phyloP scores from a whole-genome alignment of 164 flowering plant species.

The Chimonanthus praecox region DNA sequence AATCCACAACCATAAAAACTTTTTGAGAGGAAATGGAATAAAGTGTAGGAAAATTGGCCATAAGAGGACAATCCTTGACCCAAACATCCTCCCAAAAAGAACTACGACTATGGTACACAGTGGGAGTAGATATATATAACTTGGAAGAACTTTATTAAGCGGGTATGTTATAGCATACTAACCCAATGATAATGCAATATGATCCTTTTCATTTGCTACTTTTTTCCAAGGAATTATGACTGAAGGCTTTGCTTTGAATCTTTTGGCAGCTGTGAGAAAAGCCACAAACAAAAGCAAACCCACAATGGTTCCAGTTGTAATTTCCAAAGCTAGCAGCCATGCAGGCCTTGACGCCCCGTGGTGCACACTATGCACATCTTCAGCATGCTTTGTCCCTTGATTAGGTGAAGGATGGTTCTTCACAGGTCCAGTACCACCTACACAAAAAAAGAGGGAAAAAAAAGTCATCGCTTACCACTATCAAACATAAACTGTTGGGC shows the following conservation, averaged over 20 bases:
- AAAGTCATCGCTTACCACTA: not conserved
- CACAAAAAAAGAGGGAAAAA: not conserved
- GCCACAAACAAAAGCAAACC: slow-evolving; percentile 50
- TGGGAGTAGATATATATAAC: too few relatives aligned
- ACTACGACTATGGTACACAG: too few relatives aligned
- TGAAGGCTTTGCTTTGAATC: slow-evolving; percentile 51
- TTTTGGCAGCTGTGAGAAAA: slow-evolving; percentile 42
- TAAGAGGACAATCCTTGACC: too few relatives aligned
- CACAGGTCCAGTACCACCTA: slow-evolving; percentile 33
- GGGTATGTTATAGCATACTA: not conserved
- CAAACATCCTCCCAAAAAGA: too few relatives aligned
- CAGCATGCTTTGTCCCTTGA: slow-evolving; percentile 32
- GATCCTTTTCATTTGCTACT: slow-evolving; percentile 52
- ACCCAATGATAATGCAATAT: slow-evolving; percentile 54
- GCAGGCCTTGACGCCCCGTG: slow-evolving; percentile 47
- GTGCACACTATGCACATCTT: slow-evolving; percentile 27
- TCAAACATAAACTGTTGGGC: not conserved
- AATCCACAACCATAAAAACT: too few relatives aligned
- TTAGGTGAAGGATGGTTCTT: slow-evolving; percentile 30
- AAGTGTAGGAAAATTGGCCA: too few relatives aligned
- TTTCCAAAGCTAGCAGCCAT: slow-evolving; percentile 79
- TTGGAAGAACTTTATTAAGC: too few relatives aligned
- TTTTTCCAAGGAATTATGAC: slow-evolving; percentile 80
- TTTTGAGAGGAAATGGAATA: too few relatives aligned
- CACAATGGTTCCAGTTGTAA: slow-evolving; percentile 63